Percentiles rank a stretch among this genome's conserved stretches.
phyloP scores from a whole-genome alignment of 768 basidiomycete genomes.

The Tephrocybe sp. region DNA sequence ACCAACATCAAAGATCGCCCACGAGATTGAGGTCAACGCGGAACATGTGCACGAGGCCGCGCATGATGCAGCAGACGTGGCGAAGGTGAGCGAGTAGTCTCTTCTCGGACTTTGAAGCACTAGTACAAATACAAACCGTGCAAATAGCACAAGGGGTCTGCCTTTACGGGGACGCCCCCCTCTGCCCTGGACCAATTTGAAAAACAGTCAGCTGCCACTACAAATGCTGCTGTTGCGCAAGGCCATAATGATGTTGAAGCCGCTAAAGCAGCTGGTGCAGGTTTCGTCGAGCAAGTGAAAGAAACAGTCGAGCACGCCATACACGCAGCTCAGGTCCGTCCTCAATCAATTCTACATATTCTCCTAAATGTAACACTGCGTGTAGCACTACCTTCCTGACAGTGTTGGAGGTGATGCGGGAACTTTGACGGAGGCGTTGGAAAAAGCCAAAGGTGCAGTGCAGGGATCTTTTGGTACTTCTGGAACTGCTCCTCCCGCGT shows the following conservation, averaged over 20 bases:
- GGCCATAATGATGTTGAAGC: constrained; percentile 50
- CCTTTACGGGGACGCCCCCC: constrained; percentile 22
- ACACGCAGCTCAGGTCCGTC: constrained; percentile 42
- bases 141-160: constrained; percentile 28
- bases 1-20: constrained; percentile 34
- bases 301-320: constrained; percentile 39
- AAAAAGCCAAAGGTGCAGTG: constrained; percentile 33
- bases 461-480: constrained; percentile 25
- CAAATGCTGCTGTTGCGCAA: constrained; percentile 52
- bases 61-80: constrained; percentile 46
- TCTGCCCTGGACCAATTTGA: constrained; percentile 35
- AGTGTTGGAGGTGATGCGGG: constrained; percentile 22
- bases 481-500: constrained; percentile 17
- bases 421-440: constrained; percentile 27
- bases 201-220: constrained; percentile 34
- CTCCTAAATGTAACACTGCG: not conserved
- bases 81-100: constrained; percentile 37
- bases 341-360: not conserved
- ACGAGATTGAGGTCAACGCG: constrained; percentile 46
- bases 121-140: too few relatives aligned
- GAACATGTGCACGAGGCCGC: constrained; percentile 43
- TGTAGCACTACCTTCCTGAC: constrained; percentile 26
- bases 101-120: not conserved
- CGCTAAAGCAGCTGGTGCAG: constrained; percentile 40
- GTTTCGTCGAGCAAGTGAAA: constrained; percentile 57